Evolutionary conservation across 148 eudicot species (phyloP), one percentile per base, ranked within the genome.

Genomic region (Linanthus parryae): DNA sequence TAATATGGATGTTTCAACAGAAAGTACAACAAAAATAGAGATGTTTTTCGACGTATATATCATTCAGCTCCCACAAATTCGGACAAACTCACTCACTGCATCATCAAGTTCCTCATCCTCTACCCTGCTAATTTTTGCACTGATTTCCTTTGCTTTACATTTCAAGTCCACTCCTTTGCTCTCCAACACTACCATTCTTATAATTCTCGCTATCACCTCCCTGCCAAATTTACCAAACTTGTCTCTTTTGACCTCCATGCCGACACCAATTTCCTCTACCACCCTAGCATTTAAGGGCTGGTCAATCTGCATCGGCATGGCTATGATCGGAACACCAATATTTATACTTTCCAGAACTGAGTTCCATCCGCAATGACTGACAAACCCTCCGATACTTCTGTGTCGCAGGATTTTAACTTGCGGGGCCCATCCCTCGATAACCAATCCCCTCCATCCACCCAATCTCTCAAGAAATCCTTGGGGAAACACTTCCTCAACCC

Each of bases 301-400:
- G 40, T 51, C 55, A 33, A 33, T 9, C 9, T 51, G 40, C 25
- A 51, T 33, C 3, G 55, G 55, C 25, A 51, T n/a, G 3, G 19
- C 55, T 50, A 50, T 50, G 25, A 50, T 33, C 11, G 55, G 55
- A 8, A 50, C 55, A 30, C 55, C 55, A 33, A 50, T 27, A 13
- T 1, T 21, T 7, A 50, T 50, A 26, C 41, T 33, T 28, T 51
- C 55, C n/a, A 51, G 18, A 2, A 33, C 8, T 16, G 55, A 51
- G 19, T 40, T 33, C 55, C 40, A 51, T 12, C 55, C 55, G 20
- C 55, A 51, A 10, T 51, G 55, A 33, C 39, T 16, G 23, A 51
- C 25, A 51, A 51, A 51, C 5, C 55, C 55, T 13, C 55, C 55
- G 9, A 20, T 51, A 15, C 40, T 51, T 31, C 39, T 14, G 33